A percentile compares a stretch with the other conserved stretches of the same genome.
These are phyloP conservation scores for Beauveria brongniartii DNA, from an alignment of 2,329 filamentous ascomycete genomes.

Conservation along the genomic window DNA sequence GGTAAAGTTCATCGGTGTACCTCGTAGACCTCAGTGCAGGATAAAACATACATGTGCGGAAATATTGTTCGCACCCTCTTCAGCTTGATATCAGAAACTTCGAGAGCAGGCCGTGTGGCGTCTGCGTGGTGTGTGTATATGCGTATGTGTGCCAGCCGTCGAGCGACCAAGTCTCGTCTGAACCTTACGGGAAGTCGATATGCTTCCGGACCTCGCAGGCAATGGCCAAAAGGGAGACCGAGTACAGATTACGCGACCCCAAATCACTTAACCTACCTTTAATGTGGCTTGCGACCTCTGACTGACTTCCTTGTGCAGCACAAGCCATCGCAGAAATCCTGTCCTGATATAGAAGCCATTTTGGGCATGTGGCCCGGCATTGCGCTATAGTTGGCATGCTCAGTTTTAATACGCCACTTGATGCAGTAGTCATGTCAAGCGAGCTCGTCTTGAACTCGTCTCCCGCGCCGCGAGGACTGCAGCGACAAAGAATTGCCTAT, in stretches of 20 bases:
- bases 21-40: background rate
- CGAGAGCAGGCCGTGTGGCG: background rate
- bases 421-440: background rate
- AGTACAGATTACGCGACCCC: background rate
- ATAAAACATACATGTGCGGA: background rate
- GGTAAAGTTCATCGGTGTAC: background rate
- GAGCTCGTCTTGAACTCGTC: background rate
- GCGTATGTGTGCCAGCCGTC: background rate
- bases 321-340: background rate
- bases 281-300: background rate
- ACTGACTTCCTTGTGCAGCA: background rate
- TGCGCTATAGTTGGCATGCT: background rate
- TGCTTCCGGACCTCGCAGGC: background rate
- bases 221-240: background rate
- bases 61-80: background rate
- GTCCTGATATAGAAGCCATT: background rate
- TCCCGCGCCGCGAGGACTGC: background rate
- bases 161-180: background rate
- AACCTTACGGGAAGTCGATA: background rate
- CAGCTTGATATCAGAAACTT: background rate
- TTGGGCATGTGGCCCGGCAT: background rate
- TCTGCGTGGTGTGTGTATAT: background rate
- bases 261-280: background rate
- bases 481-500: background rate
- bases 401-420: background rate